Evolutionary conservation across 345 rosid genomes (phyloP), one percentile per base, ranked within the genome.

Genomic region (Boechera retrofracta): DNA sequence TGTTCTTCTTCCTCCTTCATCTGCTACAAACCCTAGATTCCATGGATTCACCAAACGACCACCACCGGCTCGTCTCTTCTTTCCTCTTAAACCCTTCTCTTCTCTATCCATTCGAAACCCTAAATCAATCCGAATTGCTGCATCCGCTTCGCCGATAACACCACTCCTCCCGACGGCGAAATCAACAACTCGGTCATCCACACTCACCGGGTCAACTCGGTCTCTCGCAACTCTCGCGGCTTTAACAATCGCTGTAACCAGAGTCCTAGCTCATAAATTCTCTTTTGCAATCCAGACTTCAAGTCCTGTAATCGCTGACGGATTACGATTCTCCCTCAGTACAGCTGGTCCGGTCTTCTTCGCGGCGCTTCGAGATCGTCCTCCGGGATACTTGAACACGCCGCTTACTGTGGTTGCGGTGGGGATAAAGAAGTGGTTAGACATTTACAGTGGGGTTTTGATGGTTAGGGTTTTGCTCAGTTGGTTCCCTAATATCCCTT

Each of bases 401-500:
- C 97, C 97, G 18, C 54, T 89, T 76, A 90, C 94, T 45, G 94
- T 94, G 51, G 97, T 89, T 2, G 98, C 93, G 1, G 86, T 93
- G 24, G 97, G 96, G 10, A 48, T 94, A 75, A 85, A 90, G 64
- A 91, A 87, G 78, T 94, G 97, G 97, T 82, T 94, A 0, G 97
- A 94, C 29, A 89, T 94, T 5, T 90, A 91, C 86, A 91, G 94
- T 31, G 96, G 90, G 48, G 93, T 90, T 47, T 79, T 94, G 86
- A 83, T 89, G 97, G 89, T 94, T 69, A 85, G 98, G 91, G 96
- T 94, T 67, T 85, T 94, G 82, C 91, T 91, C 2, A 90, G 96
- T 72, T 94, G 96, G 98, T 94, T 94, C 78, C 98, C 97, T 0
- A 94, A 91, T 75, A 85, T 91, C 35, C 94, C 93, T 0, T 91